Evolutionary conservation across 305 asterid species (phyloP).

Genomic region (Fraxinus velutina): DNA sequence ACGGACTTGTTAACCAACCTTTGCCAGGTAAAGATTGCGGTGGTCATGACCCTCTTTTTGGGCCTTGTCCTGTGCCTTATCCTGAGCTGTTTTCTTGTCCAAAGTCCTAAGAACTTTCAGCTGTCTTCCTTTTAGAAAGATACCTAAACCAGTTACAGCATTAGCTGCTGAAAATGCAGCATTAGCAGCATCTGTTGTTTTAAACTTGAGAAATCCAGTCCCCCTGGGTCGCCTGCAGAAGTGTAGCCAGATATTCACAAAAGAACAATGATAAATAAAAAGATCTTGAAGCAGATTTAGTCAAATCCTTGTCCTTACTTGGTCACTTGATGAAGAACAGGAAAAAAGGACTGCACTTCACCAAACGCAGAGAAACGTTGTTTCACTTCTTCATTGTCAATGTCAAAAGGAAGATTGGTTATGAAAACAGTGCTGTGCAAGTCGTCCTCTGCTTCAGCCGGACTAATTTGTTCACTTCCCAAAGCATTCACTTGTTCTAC

Average conservation of each 20-base stretch:
- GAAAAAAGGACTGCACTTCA: slow-evolving; percentile 67
- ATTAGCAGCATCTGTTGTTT: slow-evolving; percentile 54
- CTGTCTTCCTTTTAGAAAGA: slow-evolving; percentile 72
- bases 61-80: slow-evolving; percentile 71
- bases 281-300: not conserved
- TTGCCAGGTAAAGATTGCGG: slow-evolving; percentile 81
- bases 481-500: slow-evolving; percentile 10
- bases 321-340: slow-evolving; percentile 86
- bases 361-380: slow-evolving; percentile 83
- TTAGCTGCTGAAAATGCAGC: slow-evolving; percentile 76
- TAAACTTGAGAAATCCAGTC: slow-evolving; percentile 94
- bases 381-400: slow-evolving; percentile 66
- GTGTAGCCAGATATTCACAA: slow-evolving; percentile 17
- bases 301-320: slow-evolving; percentile 45
- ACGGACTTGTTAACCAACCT: slow-evolving; percentile 47
- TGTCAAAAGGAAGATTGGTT: slow-evolving; percentile 80
- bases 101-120: slow-evolving; percentile 77
- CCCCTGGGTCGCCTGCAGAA: slow-evolving; percentile 85
- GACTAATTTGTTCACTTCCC: slow-evolving; percentile 31
- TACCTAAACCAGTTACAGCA: slow-evolving; percentile 52
- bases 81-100: slow-evolving; percentile 74
- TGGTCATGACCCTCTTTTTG: slow-evolving; percentile 67
- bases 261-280: slow-evolving; percentile 9
- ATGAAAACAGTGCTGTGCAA: slow-evolving; percentile 76
- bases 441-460: slow-evolving; percentile 57